These are phyloP conservation scores for Boletus sensibilis DNA, from an alignment of 768 basidiomycete species.

Conservation along the genomic window DNA sequence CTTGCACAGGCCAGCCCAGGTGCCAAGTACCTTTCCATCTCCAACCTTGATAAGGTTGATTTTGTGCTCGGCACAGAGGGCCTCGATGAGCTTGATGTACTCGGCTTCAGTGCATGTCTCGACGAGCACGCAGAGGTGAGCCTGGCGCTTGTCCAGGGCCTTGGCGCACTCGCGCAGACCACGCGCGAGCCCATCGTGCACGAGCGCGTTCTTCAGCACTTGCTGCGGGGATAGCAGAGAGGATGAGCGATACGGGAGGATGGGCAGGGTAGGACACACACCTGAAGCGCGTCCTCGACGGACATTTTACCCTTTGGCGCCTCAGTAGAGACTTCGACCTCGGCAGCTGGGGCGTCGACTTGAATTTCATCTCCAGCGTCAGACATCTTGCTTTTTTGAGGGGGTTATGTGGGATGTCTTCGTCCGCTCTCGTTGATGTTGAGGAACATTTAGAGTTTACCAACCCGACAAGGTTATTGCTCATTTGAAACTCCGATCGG, in stretches of 20 bases:
- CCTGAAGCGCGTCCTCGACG: slow-evolving; percentile 93
- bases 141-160: slow-evolving; percentile 97
- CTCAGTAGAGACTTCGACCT: slow-evolving; percentile 82
- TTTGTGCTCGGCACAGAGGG: slow-evolving; percentile 98
- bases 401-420: slow-evolving; percentile 60
- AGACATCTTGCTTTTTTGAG: slow-evolving; percentile 66
- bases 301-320: slow-evolving; percentile 94
- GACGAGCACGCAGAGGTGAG: slow-evolving; percentile 97
- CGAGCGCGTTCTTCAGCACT: slow-evolving; percentile 98
- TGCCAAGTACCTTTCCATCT: slow-evolving; percentile 96
- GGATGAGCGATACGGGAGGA: not conserved
- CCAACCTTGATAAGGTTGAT: slow-evolving; percentile 99
- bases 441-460: slow-evolving; percentile 57
- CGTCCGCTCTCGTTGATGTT: slow-evolving; percentile 94
- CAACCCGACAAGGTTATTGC: slow-evolving; percentile 26
- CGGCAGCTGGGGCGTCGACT: slow-evolving; percentile 59
- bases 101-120: slow-evolving; percentile 99
- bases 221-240: slow-evolving; percentile 49
- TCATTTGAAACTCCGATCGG: slow-evolving; percentile 57
- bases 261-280: slow-evolving; percentile 29
- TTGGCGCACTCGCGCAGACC: slow-evolving; percentile 98
- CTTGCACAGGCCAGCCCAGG: slow-evolving; percentile 99
- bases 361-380: slow-evolving; percentile 96
- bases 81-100: slow-evolving; percentile 99
- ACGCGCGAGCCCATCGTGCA: slow-evolving; percentile 97